Evolutionary conservation across 768 basidiomycete genomes (phyloP), one percentile per base, ranked within the genome.

Genomic region (Termitomyces eurrhizus): DNA sequence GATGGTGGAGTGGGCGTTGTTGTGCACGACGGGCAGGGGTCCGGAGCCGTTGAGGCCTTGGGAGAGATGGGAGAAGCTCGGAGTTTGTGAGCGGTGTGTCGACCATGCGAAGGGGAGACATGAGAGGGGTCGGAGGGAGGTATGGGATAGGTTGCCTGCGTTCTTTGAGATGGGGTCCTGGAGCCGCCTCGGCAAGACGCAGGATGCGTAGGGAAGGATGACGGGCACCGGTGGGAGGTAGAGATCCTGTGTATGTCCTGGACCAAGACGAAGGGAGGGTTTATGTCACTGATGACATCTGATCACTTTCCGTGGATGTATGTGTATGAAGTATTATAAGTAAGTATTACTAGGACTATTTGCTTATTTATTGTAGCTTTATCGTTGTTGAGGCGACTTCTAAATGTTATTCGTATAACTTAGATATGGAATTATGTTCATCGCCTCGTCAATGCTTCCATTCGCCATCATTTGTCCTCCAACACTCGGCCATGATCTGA

Each of bases 1-100:
- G 7, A 73, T 75, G 64, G 72, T 75, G 5, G 77, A 80, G 63
- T 80, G 79, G 79, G 76, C 76, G 53, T 62, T 74, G n/a, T 54
- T 78, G 11, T 76, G 77, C 61, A 70, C 73, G 50, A 69, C 68
- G 37, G 72, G 65, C 44, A 48, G 51, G 53, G 73, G 35, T 70
- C 78, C 64, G 36, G 67, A 76, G 59, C 75, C 77, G 24, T 61
- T 78, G 41, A 64, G 72, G 59, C 65, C 60, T 53, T 78, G 71
- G 60, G 72, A 73, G 35, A 60, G 68, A 35, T 79, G 77, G 77
- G 65, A 69, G 24, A 57, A 61, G 56, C 63, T 79, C 42, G 72
- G 73, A 12, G 73, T 78, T 21, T 80, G 78, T 57, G 16, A 35
- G 11, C 62, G 66, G 7, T 78, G 77, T 66, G 68, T 74, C 39